Conservation (phyloP, 768 basidiomycete genomes). For the Lanmaoa pseudosensibilis region DNA sequence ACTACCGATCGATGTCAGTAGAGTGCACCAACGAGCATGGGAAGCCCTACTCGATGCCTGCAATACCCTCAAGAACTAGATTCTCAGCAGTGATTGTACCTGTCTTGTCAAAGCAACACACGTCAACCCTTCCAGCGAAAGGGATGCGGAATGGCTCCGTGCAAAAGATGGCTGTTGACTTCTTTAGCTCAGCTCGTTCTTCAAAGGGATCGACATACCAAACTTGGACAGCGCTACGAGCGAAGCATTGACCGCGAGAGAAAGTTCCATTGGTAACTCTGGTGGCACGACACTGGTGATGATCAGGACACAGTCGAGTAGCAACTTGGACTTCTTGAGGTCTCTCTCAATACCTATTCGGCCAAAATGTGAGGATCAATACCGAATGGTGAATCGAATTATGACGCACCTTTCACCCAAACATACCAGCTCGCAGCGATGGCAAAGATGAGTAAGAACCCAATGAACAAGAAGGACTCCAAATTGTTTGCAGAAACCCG, state of each 20-base stretch:
- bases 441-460: conserved; percentile 95
- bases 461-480: conserved; percentile 97
- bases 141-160: conserved; percentile 99
- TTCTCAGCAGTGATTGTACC: conserved; percentile 98
- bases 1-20: conserved; percentile 38
- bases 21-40: neutral
- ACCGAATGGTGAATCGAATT: neutral
- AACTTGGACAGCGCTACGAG: conserved; percentile 91
- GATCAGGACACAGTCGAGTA: conserved; percentile 94
- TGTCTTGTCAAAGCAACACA: conserved; percentile 99
- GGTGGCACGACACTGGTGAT: conserved; percentile 98
- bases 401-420: conserved; percentile 81
- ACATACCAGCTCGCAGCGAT: conserved; percentile 98
- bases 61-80: conserved; percentile 91
- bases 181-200: neutral
- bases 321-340: conserved; percentile 90
- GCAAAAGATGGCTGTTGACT: conserved; percentile 84
- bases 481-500: conserved; percentile 94
- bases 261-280: conserved; percentile 97
- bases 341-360: conserved; percentile 80
- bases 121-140: conserved; percentile 91
- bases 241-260: conserved; percentile 92
- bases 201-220: conserved; percentile 48
- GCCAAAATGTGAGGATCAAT: conserved; percentile 6
- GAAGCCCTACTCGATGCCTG: conserved; percentile 78